Evolutionary conservation across 805 yeast genomes (phyloP).

Genomic region (Candida silvatica): DNA sequence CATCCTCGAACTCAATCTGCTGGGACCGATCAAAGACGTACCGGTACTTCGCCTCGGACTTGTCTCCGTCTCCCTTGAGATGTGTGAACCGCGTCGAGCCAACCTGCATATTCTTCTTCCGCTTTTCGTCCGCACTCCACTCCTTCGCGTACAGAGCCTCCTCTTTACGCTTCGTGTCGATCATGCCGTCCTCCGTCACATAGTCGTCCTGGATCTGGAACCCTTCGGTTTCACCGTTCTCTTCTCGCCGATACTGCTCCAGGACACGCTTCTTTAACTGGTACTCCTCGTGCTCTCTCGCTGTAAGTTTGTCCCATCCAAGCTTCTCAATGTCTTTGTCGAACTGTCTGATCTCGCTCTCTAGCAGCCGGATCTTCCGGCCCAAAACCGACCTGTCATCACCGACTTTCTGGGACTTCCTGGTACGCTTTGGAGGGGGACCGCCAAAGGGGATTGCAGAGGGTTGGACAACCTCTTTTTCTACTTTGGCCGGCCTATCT

Average conservation of each 20-base stretch:
- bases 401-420: no score
- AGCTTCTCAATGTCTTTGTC: constrained; percentile 39
- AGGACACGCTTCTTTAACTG: constrained; percentile 41
- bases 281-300: constrained; percentile 42
- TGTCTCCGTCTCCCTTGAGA: constrained; percentile 18
- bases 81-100: constrained; percentile 30
- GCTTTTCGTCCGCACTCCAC: constrained; percentile 11
- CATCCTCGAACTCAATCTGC: constrained; percentile 32
- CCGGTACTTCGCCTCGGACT: constrained; percentile 46
- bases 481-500: no score
- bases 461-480: no score
- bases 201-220: constrained; percentile 53
- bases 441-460: no score
- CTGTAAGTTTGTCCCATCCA: constrained; percentile 47
- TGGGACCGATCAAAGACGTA: constrained; percentile 69
- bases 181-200: constrained; percentile 39
- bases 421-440: no score
- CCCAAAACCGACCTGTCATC: no score
- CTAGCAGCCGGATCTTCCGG: constrained; percentile 33
- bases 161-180: constrained; percentile 47
- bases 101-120: constrained; percentile 41
- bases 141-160: constrained; percentile 33
- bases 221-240: constrained; percentile 17
- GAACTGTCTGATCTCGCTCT: constrained; percentile 37
- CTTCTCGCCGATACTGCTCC: constrained; percentile 23